phyloP scores from a whole-genome alignment of 371 early-diverging fungal species.

The Rhizopus microsporus region DNA sequence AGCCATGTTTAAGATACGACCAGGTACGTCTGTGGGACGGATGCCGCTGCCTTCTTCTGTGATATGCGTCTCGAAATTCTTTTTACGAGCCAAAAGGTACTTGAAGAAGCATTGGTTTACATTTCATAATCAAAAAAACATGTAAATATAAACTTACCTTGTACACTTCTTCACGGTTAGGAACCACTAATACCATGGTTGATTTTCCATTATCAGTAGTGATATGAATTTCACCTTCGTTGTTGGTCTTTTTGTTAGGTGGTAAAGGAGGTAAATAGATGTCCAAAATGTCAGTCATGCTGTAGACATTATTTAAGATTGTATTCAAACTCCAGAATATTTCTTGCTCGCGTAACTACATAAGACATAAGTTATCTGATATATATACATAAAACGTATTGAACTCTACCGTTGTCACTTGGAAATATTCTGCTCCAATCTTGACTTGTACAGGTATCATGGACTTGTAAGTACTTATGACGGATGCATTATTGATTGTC shows the following conservation, averaged over 20 bases:
- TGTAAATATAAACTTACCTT: constrained; percentile 31
- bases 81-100: constrained; percentile 58
- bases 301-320: constrained; percentile 79
- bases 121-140: not conserved
- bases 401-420: constrained; percentile 59
- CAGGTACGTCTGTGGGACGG: constrained; percentile 86
- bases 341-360: constrained; percentile 54
- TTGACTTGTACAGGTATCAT: constrained; percentile 76
- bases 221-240: constrained; percentile 72
- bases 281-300: constrained; percentile 79
- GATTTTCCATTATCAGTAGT: constrained; percentile 57
- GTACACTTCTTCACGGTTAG: constrained; percentile 76
- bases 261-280: constrained; percentile 50
- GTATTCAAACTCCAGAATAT: constrained; percentile 66
- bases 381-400: constrained; percentile 1
- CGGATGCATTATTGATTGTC: constrained; percentile 57
- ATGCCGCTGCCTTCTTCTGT: constrained; percentile 66
- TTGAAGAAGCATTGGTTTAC: not conserved
- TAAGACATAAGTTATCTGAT: not conserved
- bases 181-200: constrained; percentile 64
- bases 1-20: constrained; percentile 89
- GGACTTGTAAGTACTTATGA: constrained; percentile 51
- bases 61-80: constrained; percentile 59
- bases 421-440: constrained; percentile 74
- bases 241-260: constrained; percentile 30